Base-by-base conservation (phyloP, 2,329 filamentous ascomycete species). In the Trichophyton verrucosum region DNA sequence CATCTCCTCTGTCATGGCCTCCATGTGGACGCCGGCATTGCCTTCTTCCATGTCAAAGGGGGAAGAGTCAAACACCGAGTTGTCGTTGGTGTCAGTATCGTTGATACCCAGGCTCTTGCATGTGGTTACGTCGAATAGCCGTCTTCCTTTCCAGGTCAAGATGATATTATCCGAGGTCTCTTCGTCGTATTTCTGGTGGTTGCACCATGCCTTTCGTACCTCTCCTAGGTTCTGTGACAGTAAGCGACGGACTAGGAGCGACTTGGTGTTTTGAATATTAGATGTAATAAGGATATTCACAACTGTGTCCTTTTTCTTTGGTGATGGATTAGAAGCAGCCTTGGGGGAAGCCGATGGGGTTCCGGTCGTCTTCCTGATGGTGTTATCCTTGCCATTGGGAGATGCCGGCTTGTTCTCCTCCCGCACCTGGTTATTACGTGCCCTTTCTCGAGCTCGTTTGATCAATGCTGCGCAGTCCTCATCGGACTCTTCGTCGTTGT, bases 131-230 rank as follows among this genome's bases (percentile, higher is more conserved):
- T 88, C 83, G 70, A 87, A 96, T 2, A 96, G 74, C 62, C 83
- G 82, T 61, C 82, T 83, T 27, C 83, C 81, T 64, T 85, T 86
- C 86, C 89, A 96, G 0, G 89, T 94, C 60, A 97, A 80, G 67
- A 94, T 87, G 17, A 95, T 76, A 0, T 78, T 75, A 3, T 80
- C 74, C 1, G 78, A 73, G 24, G 79, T 70, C 2, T 80, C 76
- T 1, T 76, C 72, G 1, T 76, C 72, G 55, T 84, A 80, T 1
- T 71, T 72, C 68, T 91, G 86, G 60, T 80, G 79, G 11, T 77
- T 74, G 66, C 87, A 83, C 88, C 90, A 96, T 11, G 82, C 82
- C 42, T 82, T 71, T 47, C 86, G 82, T 4, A 91, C 82, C 61
- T 87, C 77, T 63, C 82, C 81, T 4, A 96, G 76, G 1, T 81